A percentile compares a stretch with the other conserved stretches of the same genome.
Conservation (phyloP, 495 filamentous ascomycete species). For the Penicillium odoratum region DNA sequence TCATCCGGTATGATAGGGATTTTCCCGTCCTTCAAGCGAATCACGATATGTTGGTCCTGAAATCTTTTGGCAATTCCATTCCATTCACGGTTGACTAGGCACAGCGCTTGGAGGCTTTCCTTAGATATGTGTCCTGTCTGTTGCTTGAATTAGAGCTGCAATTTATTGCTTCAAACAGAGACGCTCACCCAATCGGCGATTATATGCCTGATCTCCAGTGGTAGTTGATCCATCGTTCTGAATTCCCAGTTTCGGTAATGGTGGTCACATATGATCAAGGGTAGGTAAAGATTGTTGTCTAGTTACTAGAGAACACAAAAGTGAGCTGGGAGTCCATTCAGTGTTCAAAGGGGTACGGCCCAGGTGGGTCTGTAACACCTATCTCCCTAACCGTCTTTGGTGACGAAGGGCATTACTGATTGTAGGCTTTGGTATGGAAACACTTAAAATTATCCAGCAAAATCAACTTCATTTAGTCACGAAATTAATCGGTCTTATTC, state of each 20-base stretch:
- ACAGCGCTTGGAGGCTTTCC: not conserved
- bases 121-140: conserved; percentile 3
- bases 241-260: not conserved
- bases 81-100: conserved; percentile 2
- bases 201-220: conserved; percentile 3
- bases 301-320: not conserved
- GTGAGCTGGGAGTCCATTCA: too few relatives aligned
- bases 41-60: not conserved
- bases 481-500: too few relatives aligned
- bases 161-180: not conserved
- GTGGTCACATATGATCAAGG: not conserved
- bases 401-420: too few relatives aligned
- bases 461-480: too few relatives aligned
- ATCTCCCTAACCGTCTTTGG: too few relatives aligned
- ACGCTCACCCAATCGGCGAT: conserved; percentile 4
- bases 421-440: too few relatives aligned
- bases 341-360: too few relatives aligned
- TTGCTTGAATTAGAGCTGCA: not conserved
- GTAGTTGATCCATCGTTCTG: not conserved
- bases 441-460: too few relatives aligned
- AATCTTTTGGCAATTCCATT: not conserved
- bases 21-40: not conserved
- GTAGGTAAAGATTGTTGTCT: not conserved
- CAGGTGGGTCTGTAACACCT: too few relatives aligned
- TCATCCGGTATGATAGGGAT: too few relatives aligned